Evolutionary conservation across 805 yeast species (phyloP).

Genomic region (Debaryomyces castellii): DNA sequence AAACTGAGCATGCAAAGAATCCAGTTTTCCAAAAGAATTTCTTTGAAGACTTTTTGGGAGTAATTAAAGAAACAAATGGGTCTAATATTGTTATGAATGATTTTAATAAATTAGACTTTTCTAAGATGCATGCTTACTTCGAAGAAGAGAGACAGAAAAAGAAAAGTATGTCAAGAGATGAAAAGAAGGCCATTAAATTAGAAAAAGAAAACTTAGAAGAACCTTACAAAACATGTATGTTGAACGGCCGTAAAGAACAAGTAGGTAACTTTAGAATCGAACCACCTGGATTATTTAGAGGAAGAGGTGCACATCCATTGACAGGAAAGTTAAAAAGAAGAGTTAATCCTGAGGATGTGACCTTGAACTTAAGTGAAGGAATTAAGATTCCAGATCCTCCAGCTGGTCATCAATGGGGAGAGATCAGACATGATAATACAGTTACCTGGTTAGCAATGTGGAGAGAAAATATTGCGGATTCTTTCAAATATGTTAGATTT

Average conservation of each 20-base stretch:
- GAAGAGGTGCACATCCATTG: constrained; percentile 96
- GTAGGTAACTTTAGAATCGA: constrained; percentile 94
- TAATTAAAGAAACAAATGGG: constrained; percentile 71
- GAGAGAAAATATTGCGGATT: constrained; percentile 87
- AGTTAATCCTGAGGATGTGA: constrained; percentile 85
- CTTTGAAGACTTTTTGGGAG: constrained; percentile 72
- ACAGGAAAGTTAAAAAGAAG: constrained; percentile 89
- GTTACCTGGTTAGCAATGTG: constrained; percentile 98
- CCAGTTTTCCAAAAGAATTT: constrained; percentile 86
- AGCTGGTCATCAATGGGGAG: constrained; percentile 88
- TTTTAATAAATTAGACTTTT: constrained; percentile 75
- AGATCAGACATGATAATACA: constrained; percentile 79
- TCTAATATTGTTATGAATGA: constrained; percentile 46
- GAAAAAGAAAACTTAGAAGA: constrained; percentile 79
- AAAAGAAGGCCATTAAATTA: constrained; percentile 67
- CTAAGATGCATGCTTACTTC: constrained; percentile 68
- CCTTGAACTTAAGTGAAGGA: constrained; percentile 74
- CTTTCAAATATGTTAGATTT: constrained; percentile 84
- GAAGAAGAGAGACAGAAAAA: constrained; percentile 71
- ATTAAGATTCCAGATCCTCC: constrained; percentile 81
- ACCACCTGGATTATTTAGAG: constrained; percentile 95
- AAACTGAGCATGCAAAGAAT: constrained; percentile 84
- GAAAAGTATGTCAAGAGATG: constrained; percentile 66
- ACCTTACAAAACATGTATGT: constrained; percentile 71
- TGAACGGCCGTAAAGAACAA: constrained; percentile 87